Conservation (phyloP, 176 grass and related monocot species). For the Metroxylon sagu region DNA sequence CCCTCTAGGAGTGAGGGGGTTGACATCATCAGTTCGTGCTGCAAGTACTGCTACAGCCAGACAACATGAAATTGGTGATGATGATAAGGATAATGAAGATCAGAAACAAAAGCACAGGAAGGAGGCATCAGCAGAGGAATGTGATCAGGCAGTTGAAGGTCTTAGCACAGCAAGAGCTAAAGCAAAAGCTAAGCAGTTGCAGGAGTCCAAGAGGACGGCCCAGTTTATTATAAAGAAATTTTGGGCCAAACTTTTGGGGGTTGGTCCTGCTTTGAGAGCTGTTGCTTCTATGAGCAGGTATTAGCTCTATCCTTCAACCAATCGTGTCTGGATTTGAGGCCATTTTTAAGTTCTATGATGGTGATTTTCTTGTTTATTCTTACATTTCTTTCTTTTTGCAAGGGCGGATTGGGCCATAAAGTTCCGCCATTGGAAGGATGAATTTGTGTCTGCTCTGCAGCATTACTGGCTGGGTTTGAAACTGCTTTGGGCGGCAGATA, state of each 20-base stretch:
- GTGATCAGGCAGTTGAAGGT: constrained; percentile 89
- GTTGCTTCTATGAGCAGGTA: constrained; percentile 97
- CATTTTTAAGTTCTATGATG: not conserved
- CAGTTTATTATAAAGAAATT: constrained; percentile 47
- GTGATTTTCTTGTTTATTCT: not conserved
- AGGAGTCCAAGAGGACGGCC: constrained; percentile 47
- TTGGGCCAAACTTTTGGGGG: constrained; percentile 58
- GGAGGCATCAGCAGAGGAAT: constrained; percentile 79
- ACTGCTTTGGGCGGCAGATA: constrained; percentile 66
- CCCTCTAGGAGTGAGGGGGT: constrained; percentile 48
- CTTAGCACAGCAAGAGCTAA: constrained; percentile 79
- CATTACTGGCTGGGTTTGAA: constrained; percentile 90
- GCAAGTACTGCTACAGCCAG: constrained; percentile 32
- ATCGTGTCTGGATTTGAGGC: not conserved
- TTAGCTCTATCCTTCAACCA: constrained; percentile 11
- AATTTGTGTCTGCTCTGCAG: constrained; percentile 71
- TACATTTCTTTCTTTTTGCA: constrained; percentile 4
- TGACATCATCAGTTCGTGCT: constrained; percentile 30
- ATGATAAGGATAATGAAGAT: constrained; percentile 35
- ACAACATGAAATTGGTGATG: constrained; percentile 20
- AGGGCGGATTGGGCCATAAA: constrained; percentile 77
- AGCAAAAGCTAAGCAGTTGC: constrained; percentile 61
- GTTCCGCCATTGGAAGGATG: constrained; percentile 87
- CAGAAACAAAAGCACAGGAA: constrained; percentile 40
- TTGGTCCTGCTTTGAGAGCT: constrained; percentile 62